Base-by-base conservation (phyloP, 805 yeast species). In the Sungouiella thailandica region DNA sequence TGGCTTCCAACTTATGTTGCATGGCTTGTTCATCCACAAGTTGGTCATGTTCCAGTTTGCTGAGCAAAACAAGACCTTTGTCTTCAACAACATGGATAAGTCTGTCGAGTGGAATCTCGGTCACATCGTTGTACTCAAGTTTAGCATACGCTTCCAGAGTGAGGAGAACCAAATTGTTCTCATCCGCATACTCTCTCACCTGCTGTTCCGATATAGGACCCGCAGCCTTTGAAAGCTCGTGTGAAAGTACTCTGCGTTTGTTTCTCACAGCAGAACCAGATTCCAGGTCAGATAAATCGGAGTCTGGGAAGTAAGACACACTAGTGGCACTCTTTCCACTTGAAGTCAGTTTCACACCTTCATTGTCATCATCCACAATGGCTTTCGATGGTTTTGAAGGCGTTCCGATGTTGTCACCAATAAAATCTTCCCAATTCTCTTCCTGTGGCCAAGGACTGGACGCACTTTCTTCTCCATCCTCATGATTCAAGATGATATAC, bases 351-450 rank as follows among this genome's bases (percentile, higher is more conserved):
- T 15, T 19, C 17, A 28, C 36, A 11, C 34, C 40, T 1, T 47
- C 46, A 10, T 39, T 30, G 5, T 35, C 26, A 14, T 44, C 47
- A 17, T 47, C 49, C 11, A 36, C 36, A 14, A 40, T 34, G 4
- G 38, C 30, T 13, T 51, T 46, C 5, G 54, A 41, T 5, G 50
- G 42, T 26, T 50, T 54, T 2, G 53, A 41, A 4, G 61, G 56
- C 14, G 49, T 44, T 12, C 44, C 43, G 13, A 49, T 43, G 22
- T 53, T 52, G 11, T 52, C 52, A 12, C 58, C 63, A 30, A 63
- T 51, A 39, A 59, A 65, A 32, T 64, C 64, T 36, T 65, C 70
- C 72, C 72, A 65, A 27, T 44, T 39, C 10, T 32, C 47, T 13
- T 47, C 43, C 27, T 46, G 33, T 19, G 47, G 47, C 50, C 50